phyloP scores from a whole-genome alignment of 257 asterid genomes.

The Solanum pinnatisectum region DNA sequence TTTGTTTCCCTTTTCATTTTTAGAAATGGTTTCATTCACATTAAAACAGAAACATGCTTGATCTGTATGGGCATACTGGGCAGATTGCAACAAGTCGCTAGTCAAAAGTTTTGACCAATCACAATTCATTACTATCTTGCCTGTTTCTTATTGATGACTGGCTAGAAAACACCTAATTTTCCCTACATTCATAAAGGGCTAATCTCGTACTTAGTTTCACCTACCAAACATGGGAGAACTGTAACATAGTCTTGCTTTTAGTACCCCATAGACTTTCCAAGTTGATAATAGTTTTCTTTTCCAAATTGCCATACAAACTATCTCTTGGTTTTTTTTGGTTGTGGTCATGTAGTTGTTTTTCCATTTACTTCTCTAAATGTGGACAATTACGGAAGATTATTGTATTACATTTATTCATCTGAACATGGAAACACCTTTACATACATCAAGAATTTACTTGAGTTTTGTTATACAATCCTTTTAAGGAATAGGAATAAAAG shows the following conservation, averaged over 20 bases:
- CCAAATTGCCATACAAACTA: not conserved
- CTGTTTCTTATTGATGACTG: not conserved
- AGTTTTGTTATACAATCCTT: not conserved
- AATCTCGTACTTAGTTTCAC: not conserved
- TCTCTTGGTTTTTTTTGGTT: not conserved
- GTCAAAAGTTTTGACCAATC: not conserved
- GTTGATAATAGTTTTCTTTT: not conserved
- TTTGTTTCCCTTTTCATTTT: not conserved
- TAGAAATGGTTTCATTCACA: not conserved
- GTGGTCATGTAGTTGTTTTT: not conserved
- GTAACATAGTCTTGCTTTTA: not conserved
- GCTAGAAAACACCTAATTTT: not conserved
- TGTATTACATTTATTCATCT: not conserved
- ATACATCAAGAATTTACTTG: not conserved
- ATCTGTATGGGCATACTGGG: not conserved
- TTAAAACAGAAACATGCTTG: not conserved
- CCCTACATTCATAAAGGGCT: not conserved
- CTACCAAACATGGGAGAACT: not conserved
- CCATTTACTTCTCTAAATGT: not conserved
- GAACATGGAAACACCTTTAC: not conserved
- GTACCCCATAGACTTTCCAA: not conserved
- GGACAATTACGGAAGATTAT: not conserved
- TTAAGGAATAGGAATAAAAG: not conserved
- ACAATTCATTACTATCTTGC: not conserved
- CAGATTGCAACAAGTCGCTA: not conserved